Evolutionary conservation across 805 yeast species (phyloP), one percentile per base, ranked within the genome.

Genomic region (Tetrapisispora fleetii): DNA sequence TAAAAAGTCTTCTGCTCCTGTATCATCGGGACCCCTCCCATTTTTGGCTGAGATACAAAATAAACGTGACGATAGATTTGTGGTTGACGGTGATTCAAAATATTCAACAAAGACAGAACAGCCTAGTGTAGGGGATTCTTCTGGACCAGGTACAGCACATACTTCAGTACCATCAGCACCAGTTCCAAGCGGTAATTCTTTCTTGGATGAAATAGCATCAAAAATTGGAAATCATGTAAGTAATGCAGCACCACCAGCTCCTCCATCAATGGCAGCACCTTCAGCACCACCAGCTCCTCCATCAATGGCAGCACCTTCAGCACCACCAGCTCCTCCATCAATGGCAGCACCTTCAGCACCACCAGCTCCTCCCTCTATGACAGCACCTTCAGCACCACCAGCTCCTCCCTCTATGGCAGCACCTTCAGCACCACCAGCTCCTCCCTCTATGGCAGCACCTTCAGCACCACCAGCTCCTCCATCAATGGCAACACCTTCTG

Each of bases 21-120:
- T 63, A 37, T 37, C 57, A 48, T 57, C 62, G 11, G 75, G 74
- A 2, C 72, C 75, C 1, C 57, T 75, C 17, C 80, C 80, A 4
- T 76, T 76, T 56, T 62, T 77, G 13, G 72, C 75, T 4, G 75
- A 77, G 50, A 76, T 77, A 47, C 75, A 74, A 54, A 71, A 68
- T 33, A 71, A 72, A 52, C 66, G 80, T 52, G 75, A 72, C 49
- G 78, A 75, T 17, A 54, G 70, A 24, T 67, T 67, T 56, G 76
- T 71, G 36, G 72, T 74, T n/a, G 74, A 68, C 17, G 74, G 63
- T 2, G 45, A 60, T 9, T 50, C 63, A 21, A 53, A 50, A n/a
- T 62, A 60, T 45, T 48, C 61, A 2, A 61, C 67, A 11, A 50
- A 51, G 7, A 51, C 46, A 16, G 60, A 54, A 17, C 67, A 55